Base-by-base conservation (phyloP, 1,284 basidiomycete species). In the Ustanciosporium gigantosporum region DNA sequence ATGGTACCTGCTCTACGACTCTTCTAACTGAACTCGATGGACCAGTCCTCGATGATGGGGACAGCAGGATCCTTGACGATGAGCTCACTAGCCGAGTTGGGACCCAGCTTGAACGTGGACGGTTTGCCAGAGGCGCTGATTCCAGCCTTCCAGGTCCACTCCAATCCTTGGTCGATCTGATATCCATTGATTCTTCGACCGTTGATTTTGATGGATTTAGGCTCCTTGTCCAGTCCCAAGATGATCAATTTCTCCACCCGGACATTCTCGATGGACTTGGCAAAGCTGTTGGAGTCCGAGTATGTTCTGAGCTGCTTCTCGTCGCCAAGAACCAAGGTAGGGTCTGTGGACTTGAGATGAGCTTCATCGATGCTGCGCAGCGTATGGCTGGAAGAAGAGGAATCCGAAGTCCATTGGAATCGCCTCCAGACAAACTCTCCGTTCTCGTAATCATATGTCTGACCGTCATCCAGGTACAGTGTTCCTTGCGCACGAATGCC, bases 391-490 rank as follows among this genome's bases (percentile, higher is more conserved):
- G 46, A 46, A 13, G 38, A 31, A 8, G 42, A 27, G 1, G 36
- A 21, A 22, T 53, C 35, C 9, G 53, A 46, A 2, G 38, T 46
- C 58, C 62, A 69, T 21, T 50, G 46, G 41, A 76, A 72, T 7
- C 56, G 53, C 29, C 73, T 62, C 70, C 74, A 93, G 41, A 96
- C 82, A 74, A 89, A 86, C 40, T 91, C 82, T 25, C 94, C 93
- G 5, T 84, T 72, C 64, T 86, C 81, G 79, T 92, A 87, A 1
- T 83, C 82, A 79, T 87, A 97, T 0, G 88, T 86, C 60, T 89
- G 88, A 6, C 95, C 94, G 71, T 98, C 95, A 78, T 98, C 95
- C 45, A 95, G 83, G 80, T 98, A 99, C 29, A 99, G 82, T 76
- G 92, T 88, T 25, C 94, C 94, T 3, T 76, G 74, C 0, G 93